Percentiles rank a stretch among this genome's conserved stretches.
These are phyloP conservation scores for Sporobolomyces phaffii DNA, from an alignment of 768 basidiomycete species.

Conservation along the genomic window DNA sequence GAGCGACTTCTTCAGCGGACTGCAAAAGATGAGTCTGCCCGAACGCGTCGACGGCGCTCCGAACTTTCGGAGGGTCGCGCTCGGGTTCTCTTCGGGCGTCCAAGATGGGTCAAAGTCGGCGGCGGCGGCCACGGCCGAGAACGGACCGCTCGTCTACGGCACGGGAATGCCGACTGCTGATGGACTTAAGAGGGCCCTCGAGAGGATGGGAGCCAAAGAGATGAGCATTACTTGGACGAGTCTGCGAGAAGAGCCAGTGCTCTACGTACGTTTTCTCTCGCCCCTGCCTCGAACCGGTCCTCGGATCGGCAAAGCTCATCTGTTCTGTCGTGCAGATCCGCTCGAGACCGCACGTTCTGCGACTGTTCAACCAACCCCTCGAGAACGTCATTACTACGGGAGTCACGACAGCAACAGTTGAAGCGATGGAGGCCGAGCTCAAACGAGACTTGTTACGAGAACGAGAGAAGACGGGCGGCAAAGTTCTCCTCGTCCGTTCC, in stretches of 20 bases:
- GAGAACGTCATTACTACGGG: constrained; percentile 98
- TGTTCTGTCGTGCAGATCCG: neutral
- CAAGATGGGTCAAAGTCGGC: constrained; percentile 4
- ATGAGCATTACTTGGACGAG: constrained; percentile 87
- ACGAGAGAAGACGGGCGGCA: constrained; percentile 57
- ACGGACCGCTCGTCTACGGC: constrained; percentile 42
- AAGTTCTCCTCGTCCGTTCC: constrained; percentile 58
- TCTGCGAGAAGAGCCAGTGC: constrained; percentile 59
- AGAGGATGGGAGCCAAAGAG: constrained; percentile 67
- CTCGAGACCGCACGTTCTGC: constrained; percentile 49
- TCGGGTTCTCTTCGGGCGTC: constrained; percentile 45
- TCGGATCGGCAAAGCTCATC: too few relatives aligned
- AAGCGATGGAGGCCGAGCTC: constrained; percentile 64
- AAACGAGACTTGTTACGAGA: constrained; percentile 73
- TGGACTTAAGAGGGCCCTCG: constrained; percentile 72
- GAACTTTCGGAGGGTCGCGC: constrained; percentile 78
- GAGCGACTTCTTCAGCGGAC: constrained; percentile 62
- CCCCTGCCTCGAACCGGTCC: too few relatives aligned
- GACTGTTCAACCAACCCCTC: constrained; percentile 75
- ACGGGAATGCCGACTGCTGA: constrained; percentile 94
- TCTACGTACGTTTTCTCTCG: too few relatives aligned
- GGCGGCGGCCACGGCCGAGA: neutral
- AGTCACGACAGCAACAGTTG: constrained; percentile 80
- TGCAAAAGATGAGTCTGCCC: constrained; percentile 93
- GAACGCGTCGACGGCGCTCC: constrained; percentile 95